Base-by-base conservation (phyloP, 345 rosid genomes). In the Psidium friedrichsthalianum region DNA sequence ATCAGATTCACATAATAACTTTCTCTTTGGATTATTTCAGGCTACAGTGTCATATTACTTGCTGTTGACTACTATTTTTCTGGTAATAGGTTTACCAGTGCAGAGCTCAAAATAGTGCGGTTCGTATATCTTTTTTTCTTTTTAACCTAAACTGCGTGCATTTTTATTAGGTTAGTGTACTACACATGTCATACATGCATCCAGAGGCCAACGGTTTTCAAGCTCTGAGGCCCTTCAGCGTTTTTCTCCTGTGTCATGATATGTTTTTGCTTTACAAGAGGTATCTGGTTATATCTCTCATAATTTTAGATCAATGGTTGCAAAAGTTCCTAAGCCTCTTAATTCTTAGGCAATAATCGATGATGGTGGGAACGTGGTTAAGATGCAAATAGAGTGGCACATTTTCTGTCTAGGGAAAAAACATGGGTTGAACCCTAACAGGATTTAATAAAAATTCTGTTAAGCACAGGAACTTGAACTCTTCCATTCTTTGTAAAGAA, bases 11-110 rank as follows among this genome's bases (percentile, higher is more conserved):
- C 74, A 47, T 24, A 51, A 32, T 81, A 16, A 76, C 84, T 87
- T 59, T 86, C 84, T 76, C 25, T 86, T 74, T 14, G 14, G 20
- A 53, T 84, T 88, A 83, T 93, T 89, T 86, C 95, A 97, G 99
- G 99, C 91, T 83, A 97, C 99, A 87, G 98, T 97, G 83, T 93
- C 99, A 16, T 97, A 97, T 90, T 96, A 96, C 91, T 85, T 97
- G 87, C 90, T 94, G 82, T 85, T 96, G 91, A 98, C 96, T 91
- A 96, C 64, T 89, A 95, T 51, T 93, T 91, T 86, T 93, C 95
- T 55, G 95, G 95, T 86, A 94, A 94, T 88, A 95, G 94, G 91
- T 94, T 90, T 95, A 92, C n/a, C 74, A 95, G 93, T 90, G 94
- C 97, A 80, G 95, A 95, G 91, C 92, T 93, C 89, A 94, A 94